Evolutionary conservation across 2,329 filamentous ascomycete genomes (phyloP), one percentile per base, ranked within the genome.

Genomic region (Colletotrichum plurivorum): DNA sequence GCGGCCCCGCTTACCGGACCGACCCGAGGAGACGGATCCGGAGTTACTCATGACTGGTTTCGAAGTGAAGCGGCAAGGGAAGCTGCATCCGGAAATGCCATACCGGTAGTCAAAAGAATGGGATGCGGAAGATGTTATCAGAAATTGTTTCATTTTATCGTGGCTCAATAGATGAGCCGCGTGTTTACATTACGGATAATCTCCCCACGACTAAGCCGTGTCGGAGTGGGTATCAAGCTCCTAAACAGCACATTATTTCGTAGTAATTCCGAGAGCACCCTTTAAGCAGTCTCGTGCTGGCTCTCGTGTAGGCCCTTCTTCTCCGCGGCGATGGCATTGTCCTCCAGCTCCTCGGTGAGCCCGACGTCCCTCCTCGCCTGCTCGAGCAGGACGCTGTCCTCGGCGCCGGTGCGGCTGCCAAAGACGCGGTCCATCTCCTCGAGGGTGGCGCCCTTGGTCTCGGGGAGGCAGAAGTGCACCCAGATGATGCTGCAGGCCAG

Each of bases 371-470:
- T 53, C 53, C 72, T 72, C 1, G 75, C 75, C 46, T 74, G 72
- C 22, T 68, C 68, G 16, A 77, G 73, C 45, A 73, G 60, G 8
- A 63, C 58, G 20, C 67, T 69, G 62, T 75, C 77, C 61, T 74
- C 72, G 16, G 75, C 76, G 5, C 79, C 80, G 3, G 77, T 78
- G 7, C 77, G 76, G 67, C 80, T 81, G 46, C 76, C 75, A 64
- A 89, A 89, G 5, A 89, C 79, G 1, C 80, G 80, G 71, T 89
- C 87, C 80, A 88, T 85, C 45, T 84, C 83, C 73, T 89, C 87
- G 7, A 89, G 79, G 3, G 84, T 86, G 43, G 84, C 80, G 53
- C 84, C 84, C 74, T 87, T 88, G 3, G 87, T 89, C 74, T 89
- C 87, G 0, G 87, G 87, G 2, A 89, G 77, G 56, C 80, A 81